Evolutionary conservation across 2,329 filamentous ascomycete genomes (phyloP), one percentile per base, ranked within the genome.

Genomic region (Monilinia vaccinii-corymbosi): DNA sequence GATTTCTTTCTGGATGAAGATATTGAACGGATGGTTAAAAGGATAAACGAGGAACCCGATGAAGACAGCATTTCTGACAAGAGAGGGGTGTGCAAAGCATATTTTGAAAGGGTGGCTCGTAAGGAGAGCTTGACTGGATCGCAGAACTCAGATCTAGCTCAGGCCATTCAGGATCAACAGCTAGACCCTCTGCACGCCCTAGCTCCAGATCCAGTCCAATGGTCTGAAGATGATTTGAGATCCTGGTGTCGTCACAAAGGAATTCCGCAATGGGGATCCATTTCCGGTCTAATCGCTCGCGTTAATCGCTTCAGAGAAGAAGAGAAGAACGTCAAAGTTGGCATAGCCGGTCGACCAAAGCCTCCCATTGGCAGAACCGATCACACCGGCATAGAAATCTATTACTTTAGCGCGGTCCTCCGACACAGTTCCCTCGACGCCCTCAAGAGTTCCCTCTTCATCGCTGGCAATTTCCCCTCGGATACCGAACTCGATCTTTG

Each of bases 391-490:
- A 31, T 60, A 42, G 63, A 64, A 34, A 53, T 25, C 13, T 66
- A 64, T 49, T 32, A 28, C 31, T 64, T 61, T 31, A 56, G 59
- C 32, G 59, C 53, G 8, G 44, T 47, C 7, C 58, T 61, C 7
- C 11, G 38, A 1, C 31, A 25, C 3, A 66, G 57, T 18, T 55
- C 48, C 13, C 60, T 64, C 13, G 25, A 51, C 11, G 56, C 58
- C 14, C 56, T 64, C 45, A 64, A 64, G 42, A 53, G 50, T 9
- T 42, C 58, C 3, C 61, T 66, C 1, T 62, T 61, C 6, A 55
- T 55, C 4, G 46, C 31, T 1, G 64, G 60, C 0, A 45, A 49
- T 34, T 64, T 66, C 18, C 63, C 63, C 42, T 45, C 61, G 11
- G 58, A 63, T 25, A 51, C 47, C 21, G 57, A 40, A 10, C 52